Base-by-base conservation (phyloP, 192 early-diverging fungal genomes). In the Backusella sp. region DNA sequence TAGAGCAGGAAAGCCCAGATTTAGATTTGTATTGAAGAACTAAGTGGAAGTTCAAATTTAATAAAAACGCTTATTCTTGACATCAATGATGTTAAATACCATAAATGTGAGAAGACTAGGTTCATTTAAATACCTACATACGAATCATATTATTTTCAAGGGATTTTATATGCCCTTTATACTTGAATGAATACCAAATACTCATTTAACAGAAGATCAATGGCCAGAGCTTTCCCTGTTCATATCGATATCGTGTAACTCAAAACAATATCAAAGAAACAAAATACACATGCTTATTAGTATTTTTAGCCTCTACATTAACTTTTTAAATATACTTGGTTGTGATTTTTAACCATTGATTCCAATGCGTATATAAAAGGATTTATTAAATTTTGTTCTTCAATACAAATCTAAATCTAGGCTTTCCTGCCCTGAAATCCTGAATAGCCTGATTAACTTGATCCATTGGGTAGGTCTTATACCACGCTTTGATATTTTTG, bases 11-110 rank as follows among this genome's bases (percentile, higher is more conserved):
- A 86, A 89, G 71, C 90, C 88, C 3, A 86, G 86, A 73, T 95
- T 91, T 78, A 86, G 94, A 73, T 78, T 91, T 73, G 94, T 95
- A 32, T 83, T 94, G 65, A 85, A 92, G 68, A 92, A 87, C 73
- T 85, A 88, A 75, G 21, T 34, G 17, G 1, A 37, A 26, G 56
- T 62, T 21, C 23, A 62, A 26, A 4, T 21, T 2, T 62, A 62
- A 62, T 26, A 62, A 62, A 62, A 21, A 12, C n/a, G 19, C 12
- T 26, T 28, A 26, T 62, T 62, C n/a, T 0, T 11, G 6, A 62
- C 9, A 39, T 39, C 9, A 12, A 39, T 39, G 11, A 11, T 39
- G 37, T 39, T 11, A 39, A 39, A 39, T 39, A 39, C 7, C 37
- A 39, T 12, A 39, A 11, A 39, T 39, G 37, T 39, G 1, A 39